phyloP scores from a whole-genome alignment of 768 basidiomycete species.

The Lepiota subincarnata region DNA sequence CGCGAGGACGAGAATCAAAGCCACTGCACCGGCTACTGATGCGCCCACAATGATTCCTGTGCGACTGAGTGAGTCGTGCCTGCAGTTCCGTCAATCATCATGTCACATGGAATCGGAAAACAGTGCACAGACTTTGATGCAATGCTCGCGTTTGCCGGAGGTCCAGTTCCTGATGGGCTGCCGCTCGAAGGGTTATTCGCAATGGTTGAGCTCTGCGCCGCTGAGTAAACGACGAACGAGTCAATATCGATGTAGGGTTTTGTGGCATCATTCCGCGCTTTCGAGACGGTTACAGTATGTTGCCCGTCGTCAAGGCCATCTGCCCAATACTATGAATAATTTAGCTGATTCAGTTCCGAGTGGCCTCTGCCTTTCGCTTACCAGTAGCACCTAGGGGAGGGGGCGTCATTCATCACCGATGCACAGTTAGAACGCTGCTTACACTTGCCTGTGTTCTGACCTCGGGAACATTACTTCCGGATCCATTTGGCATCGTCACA shows the following conservation, averaged over 20 bases:
- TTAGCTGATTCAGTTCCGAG: neutral
- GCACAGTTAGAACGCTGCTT: neutral
- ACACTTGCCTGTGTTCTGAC: slow-evolving; percentile 20
- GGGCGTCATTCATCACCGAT: neutral
- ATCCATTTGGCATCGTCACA: slow-evolving; percentile 30
- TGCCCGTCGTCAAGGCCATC: slow-evolving; percentile 32
- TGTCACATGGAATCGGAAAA: neutral
- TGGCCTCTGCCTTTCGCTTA: slow-evolving; percentile 14
- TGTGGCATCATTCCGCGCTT: slow-evolving; percentile 22
- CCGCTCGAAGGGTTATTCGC: neutral
- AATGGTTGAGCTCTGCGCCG: slow-evolving; percentile 9
- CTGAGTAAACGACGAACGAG: slow-evolving; percentile 33
- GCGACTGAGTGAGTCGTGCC: neutral
- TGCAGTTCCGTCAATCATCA: neutral
- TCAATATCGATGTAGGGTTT: slow-evolving; percentile 44
- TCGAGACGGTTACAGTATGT: slow-evolving; percentile 35
- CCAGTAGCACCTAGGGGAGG: slow-evolving; percentile 29
- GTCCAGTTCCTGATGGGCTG: neutral
- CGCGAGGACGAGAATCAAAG: slow-evolving; percentile 18
- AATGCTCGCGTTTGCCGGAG: neutral
- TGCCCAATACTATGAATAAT: slow-evolving; percentile 35
- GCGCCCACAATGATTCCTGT: neutral
- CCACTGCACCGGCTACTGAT: slow-evolving; percentile 2
- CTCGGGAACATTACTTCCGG: slow-evolving; percentile 24
- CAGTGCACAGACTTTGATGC: neutral